These are phyloP conservation scores for Truncatella angustata DNA, from an alignment of 2,329 filamentous ascomycete species.

Conservation along the genomic window DNA sequence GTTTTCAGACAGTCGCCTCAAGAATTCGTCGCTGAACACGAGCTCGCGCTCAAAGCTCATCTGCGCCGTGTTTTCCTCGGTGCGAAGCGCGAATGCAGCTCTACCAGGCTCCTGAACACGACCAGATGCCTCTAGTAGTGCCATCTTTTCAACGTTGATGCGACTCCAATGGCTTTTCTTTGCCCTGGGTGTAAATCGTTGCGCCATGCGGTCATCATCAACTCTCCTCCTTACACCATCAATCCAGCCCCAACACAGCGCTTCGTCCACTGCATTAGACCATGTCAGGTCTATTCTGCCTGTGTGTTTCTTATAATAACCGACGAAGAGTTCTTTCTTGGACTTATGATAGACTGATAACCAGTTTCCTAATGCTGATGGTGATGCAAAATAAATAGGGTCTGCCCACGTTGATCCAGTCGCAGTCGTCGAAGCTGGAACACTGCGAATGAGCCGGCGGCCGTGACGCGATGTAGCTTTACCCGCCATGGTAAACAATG, in stretches of 20 bases:
- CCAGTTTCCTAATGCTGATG: slow-evolving; percentile 11
- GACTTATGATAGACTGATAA: slow-evolving; percentile 9
- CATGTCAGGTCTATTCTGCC: slow-evolving; percentile 11
- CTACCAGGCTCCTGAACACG: slow-evolving; percentile 36
- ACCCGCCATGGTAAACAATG: background rate
- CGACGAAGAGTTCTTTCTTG: slow-evolving; percentile 10
- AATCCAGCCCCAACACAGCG: slow-evolving; percentile 61
- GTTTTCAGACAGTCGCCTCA: background rate
- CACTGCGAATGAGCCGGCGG: background rate
- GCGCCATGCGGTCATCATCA: slow-evolving; percentile 46
- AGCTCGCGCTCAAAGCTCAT: slow-evolving; percentile 9
- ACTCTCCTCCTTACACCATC: slow-evolving; percentile 49
- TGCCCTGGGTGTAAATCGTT: slow-evolving; percentile 56
- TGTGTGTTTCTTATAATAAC: slow-evolving; percentile 12
- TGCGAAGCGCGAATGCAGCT: slow-evolving; percentile 8
- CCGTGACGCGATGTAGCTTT: background rate
- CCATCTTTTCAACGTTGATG: slow-evolving; percentile 54
- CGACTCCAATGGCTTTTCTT: slow-evolving; percentile 55
- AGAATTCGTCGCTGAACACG: background rate
- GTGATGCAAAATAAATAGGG: slow-evolving; percentile 12
- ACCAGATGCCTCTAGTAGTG: slow-evolving; percentile 37
- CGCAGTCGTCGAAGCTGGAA: background rate
- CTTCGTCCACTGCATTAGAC: slow-evolving; percentile 48
- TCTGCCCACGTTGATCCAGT: background rate
- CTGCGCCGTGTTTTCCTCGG: slow-evolving; percentile 12